Base-by-base conservation (phyloP, 805 yeast genomes). In the Pichia exigua region DNA sequence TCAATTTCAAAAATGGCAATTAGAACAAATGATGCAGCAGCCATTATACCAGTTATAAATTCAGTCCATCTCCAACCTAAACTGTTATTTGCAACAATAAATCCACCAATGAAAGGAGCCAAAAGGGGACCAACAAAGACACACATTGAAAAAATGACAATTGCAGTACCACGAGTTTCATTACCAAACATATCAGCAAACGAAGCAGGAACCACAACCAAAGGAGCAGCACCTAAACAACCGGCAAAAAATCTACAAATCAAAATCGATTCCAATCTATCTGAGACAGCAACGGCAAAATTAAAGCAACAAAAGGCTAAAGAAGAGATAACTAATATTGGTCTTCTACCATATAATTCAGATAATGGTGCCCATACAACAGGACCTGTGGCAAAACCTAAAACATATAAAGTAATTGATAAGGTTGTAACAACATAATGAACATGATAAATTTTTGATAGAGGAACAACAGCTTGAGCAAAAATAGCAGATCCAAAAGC, bases 381-480 rank as follows among this genome's bases (percentile, higher is more conserved):
- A 4, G 98, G 98, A 20, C 97, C 97, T 0, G 88, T 77, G 1
- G 97, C 97, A 68, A 90, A 92, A 12, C 97, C 98, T 42, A 89
- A 67, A n/a, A 91, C 97, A 61, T 80, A 91, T 26, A 90, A 73
- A 0, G 97, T 82, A 11, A 89, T 76, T 51, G 88, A 86, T 45
- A 92, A 73, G 22, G 87, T 77, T 15, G 85, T 84, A n/a, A 82
- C 91, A 12, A 81, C 85, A 8, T 61, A 55, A 42, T 86, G 83
- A 46, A 91, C 81, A 53, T 78, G 78, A 66, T 67, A 91, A 41
- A 74, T 67, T 46, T 57, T 69, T 56, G 76, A 65, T 32, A 89
- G 61, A 21, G 66, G 75, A 0, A 66, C 61, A 12, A 79, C 72
- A 4, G 83, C 85, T 28, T 84, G 74, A 1, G 96, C 79, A 61